Evolutionary conservation across 2,329 filamentous ascomycete genomes (phyloP).

Genomic region (Aspergillus sp.): DNA sequence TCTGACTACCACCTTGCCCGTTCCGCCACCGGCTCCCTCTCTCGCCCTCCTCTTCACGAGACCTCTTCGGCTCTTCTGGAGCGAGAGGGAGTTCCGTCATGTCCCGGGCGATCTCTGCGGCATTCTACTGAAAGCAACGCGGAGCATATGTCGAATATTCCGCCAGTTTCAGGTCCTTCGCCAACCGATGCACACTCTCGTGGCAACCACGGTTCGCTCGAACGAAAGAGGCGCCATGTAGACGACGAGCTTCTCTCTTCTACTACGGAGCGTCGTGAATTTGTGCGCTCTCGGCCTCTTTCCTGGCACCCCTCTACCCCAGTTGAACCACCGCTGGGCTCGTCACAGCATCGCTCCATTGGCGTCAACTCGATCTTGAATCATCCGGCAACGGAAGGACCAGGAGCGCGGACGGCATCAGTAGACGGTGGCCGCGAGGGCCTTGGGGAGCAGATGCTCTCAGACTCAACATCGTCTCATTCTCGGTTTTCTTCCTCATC

Average conservation of each 20-base stretch:
- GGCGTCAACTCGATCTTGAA: slow-evolving; percentile 45
- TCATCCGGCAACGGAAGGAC: slow-evolving; percentile 29
- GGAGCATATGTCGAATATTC: slow-evolving; percentile 42
- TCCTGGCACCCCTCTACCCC: slow-evolving; percentile 40
- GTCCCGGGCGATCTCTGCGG: slow-evolving; percentile 29
- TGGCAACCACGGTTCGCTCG: slow-evolving; percentile 22
- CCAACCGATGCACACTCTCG: slow-evolving; percentile 27
- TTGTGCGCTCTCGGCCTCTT: slow-evolving; percentile 29
- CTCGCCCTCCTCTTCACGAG: slow-evolving; percentile 35
- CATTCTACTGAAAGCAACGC: slow-evolving; percentile 29
- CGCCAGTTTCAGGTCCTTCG: slow-evolving; percentile 29
- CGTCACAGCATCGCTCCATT: slow-evolving; percentile 34
- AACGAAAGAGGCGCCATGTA: slow-evolving; percentile 24
- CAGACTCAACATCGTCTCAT: slow-evolving; percentile 18
- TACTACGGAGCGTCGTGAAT: slow-evolving; percentile 23
- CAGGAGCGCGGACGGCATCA: slow-evolving; percentile 13
- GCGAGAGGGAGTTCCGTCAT: slow-evolving; percentile 42
- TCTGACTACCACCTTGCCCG: slow-evolving; percentile 25
- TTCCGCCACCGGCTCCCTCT: slow-evolving; percentile 35
- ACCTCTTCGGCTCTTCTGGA: slow-evolving; percentile 33
- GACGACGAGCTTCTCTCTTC: slow-evolving; percentile 16
- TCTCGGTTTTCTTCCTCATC: slow-evolving; percentile 32
- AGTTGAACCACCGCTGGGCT: slow-evolving; percentile 35
- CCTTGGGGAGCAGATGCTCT: slow-evolving; percentile 20
- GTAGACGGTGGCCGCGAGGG: slow-evolving; percentile 24